Evolutionary conservation across 169 alveolate genomes (phyloP).

Genomic region (Eimeria acervulina): DNA sequence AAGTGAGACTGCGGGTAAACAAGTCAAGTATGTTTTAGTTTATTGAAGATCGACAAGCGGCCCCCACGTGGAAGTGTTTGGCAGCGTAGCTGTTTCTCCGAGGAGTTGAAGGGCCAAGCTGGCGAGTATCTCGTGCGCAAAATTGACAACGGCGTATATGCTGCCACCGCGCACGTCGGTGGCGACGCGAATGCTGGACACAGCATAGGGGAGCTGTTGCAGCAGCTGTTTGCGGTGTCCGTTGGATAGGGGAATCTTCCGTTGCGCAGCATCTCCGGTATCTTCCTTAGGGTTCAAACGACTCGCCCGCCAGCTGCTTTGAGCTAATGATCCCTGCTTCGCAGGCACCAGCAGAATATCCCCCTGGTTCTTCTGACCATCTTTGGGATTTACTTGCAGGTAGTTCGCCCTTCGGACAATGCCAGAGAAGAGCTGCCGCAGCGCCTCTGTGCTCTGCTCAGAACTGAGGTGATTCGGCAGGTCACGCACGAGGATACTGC

Average conservation of each 20-base stretch:
- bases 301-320: constrained; percentile 40
- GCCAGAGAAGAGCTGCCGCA: constrained; percentile 45
- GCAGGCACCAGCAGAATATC: constrained; percentile 7
- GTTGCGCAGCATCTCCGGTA: background rate
- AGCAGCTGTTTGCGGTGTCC: constrained; percentile 4
- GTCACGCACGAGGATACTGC: constrained; percentile 61
- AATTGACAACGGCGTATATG: constrained; percentile 58
- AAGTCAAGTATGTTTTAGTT: background rate
- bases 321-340: constrained; percentile 16
- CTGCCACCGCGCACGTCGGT: constrained; percentile 46
- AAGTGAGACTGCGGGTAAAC: background rate
- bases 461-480: constrained; percentile 36
- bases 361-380: background rate
- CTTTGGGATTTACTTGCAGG: background rate
- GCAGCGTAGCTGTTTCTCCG: constrained; percentile 15
- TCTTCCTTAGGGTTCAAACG: constrained; percentile 7
- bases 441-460: constrained; percentile 55
- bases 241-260: background rate
- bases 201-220: constrained; percentile 58
- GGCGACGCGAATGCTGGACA: constrained; percentile 62
- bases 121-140: constrained; percentile 54
- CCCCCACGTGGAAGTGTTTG: constrained; percentile 49
- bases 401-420: background rate
- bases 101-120: constrained; percentile 45
- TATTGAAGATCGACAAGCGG: background rate